Evolutionary conservation across 164 flowering plant species (phyloP).

Genomic region (Macadamia integrifolia): DNA sequence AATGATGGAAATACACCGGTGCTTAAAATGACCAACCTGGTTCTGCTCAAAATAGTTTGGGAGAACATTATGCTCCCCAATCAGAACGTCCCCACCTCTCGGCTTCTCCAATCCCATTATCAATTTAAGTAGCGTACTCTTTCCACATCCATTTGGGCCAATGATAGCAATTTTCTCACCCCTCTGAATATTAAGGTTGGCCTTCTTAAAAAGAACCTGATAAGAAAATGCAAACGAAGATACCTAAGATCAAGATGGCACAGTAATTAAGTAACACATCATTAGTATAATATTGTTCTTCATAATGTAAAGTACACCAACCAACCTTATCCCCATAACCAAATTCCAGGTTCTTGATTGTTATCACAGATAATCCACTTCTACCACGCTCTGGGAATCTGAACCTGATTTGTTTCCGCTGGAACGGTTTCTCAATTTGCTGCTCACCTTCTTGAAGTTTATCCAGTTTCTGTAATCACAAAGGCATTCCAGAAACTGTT

Average conservation of each 20-base stretch:
- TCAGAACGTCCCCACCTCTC: conserved; percentile 59
- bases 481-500: conserved; percentile 1
- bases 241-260: not conserved
- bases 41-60: conserved; percentile 99
- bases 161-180: conserved; percentile 92
- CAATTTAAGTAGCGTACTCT: conserved; percentile 86
- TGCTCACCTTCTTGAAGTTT: conserved; percentile 82
- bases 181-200: conserved; percentile 73
- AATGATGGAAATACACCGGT: not conserved
- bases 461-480: conserved; percentile 73
- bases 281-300: not conserved
- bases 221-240: conserved; percentile 7
- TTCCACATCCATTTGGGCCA: conserved; percentile 99
- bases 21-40: conserved; percentile 50
- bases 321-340: conserved; percentile 67
- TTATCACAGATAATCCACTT: conserved; percentile 71
- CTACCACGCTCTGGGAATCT: conserved; percentile 94
- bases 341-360: conserved; percentile 64
- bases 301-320: not conserved
- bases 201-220: conserved; percentile 71
- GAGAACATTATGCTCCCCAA: conserved; percentile 93
- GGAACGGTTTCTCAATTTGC: conserved; percentile 90
- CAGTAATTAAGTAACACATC: not conserved
- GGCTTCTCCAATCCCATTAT: conserved; percentile 88
- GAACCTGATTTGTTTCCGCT: conserved; percentile 84